Percentiles rank a stretch among this genome's conserved stretches.
These are phyloP conservation scores for Phaeosphaeriaceae sp. DNA, from an alignment of 2,329 filamentous ascomycete genomes.

Conservation along the genomic window DNA sequence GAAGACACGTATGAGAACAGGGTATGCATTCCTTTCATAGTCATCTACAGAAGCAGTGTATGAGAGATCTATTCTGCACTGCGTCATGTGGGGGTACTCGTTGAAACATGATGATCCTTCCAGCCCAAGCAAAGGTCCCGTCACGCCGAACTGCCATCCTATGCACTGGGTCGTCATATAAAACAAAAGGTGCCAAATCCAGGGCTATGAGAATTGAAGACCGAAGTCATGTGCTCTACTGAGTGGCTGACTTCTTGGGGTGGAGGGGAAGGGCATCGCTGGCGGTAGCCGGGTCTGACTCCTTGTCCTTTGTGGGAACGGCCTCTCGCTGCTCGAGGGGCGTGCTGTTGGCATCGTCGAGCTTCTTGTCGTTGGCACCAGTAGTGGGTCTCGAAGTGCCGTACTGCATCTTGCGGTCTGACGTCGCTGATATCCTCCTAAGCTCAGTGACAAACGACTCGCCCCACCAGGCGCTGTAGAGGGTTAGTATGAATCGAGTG, in stretches of 20 bases:
- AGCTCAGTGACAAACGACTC: slow-evolving; percentile 90
- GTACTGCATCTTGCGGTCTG: slow-evolving; percentile 56
- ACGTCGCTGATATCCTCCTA: slow-evolving; percentile 62
- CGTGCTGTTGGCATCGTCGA: not conserved
- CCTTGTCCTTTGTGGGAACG: slow-evolving; percentile 18
- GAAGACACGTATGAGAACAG: no score
- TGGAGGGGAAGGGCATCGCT: slow-evolving; percentile 11
- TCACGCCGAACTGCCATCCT: slow-evolving; percentile 22
- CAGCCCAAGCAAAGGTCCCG: slow-evolving; percentile 10
- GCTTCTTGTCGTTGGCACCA: slow-evolving; percentile 6
- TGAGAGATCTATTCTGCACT: not conserved
- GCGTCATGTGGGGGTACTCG: not conserved
- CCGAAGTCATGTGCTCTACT: slow-evolving; percentile 5
- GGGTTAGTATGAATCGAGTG: slow-evolving; percentile 21
- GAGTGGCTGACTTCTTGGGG: slow-evolving; percentile 15
- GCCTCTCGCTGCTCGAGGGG: not conserved
- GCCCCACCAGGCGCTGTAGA: slow-evolving; percentile 86
- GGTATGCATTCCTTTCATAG: not conserved
- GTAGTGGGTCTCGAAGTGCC: slow-evolving; percentile 11
- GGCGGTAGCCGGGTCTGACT: slow-evolving; percentile 18
- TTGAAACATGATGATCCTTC: slow-evolving; percentile 6
- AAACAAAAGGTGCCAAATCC: slow-evolving; percentile 1
- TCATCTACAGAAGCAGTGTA: not conserved
- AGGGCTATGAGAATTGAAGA: slow-evolving; percentile 1
- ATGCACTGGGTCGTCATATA: slow-evolving; percentile 10